Evolutionary conservation across 306 rosid genomes (phyloP), one percentile per base, ranked within the genome.

Genomic region (Cucumis hystrix): DNA sequence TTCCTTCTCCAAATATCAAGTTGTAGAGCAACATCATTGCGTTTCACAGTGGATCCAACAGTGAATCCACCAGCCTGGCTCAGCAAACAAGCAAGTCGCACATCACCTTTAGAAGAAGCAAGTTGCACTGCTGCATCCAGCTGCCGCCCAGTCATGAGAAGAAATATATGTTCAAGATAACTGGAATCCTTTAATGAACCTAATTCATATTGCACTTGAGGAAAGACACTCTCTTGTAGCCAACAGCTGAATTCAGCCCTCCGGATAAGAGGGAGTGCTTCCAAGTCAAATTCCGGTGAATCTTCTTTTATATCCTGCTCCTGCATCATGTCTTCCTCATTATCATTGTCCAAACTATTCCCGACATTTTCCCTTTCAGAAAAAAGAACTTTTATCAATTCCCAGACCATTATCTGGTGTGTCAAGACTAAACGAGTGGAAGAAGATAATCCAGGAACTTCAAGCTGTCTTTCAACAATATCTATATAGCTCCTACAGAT

Each of bases 231-330:
- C 86, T 92, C 98, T 79, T 92, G 96, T 89, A 95, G 79, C 98
- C 98, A 95, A 83, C 86, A 89, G 83, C 97, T 92, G 80, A 92
- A 95, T 86, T 90, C 97, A 63, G 98, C 98, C 88, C 98, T 92
- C 79, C 97, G 89, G 79, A 90, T 78, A 47, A 92, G 87, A 78
- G 97, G 96, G 70, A 92, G 91, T 78, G 97, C 97, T 88, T 90
- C 97, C 30, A 16, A 85, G 73, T 95, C 97, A 39, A 82, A 86
- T 83, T 92, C 92, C 47, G 77, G 86, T 84, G 83, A 77, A 83
- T 79, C 80, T 86, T 89, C 93, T 84, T 85, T 89, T 63, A 76
- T 68, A 77, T 95, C 96, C 86, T 95, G 96, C 93, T 95, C 96
- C 86, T 95, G 96, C 93, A 92, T 88, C 93, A 92, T 92, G 80